phyloP scores from a whole-genome alignment of 306 rosid species.

The Ceratonia siliqua region DNA sequence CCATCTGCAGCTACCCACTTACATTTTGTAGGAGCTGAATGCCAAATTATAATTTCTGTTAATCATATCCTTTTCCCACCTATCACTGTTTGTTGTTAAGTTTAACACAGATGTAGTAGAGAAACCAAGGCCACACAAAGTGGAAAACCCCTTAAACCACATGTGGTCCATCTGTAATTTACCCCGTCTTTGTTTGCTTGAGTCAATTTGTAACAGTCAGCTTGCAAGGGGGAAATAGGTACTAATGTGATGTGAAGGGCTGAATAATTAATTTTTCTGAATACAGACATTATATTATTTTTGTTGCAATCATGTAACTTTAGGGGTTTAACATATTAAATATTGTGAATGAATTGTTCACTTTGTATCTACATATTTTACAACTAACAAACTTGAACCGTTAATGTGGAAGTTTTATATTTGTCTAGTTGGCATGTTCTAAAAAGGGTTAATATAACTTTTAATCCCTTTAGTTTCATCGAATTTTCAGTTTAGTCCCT shows the following conservation, averaged over 20 bases:
- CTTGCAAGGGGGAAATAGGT: slow-evolving; percentile 8
- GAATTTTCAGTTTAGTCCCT: no score
- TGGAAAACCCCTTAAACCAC: not conserved
- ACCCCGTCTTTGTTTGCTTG: not conserved
- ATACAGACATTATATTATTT: slow-evolving; percentile 13
- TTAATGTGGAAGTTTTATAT: not conserved
- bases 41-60: not conserved
- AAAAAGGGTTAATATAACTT: no score
- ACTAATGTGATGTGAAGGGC: not conserved
- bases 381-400: not conserved
- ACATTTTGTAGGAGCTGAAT: not conserved
- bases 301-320: slow-evolving; percentile 1
- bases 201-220: not conserved
- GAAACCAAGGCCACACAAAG: not conserved
- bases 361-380: slow-evolving; percentile 12
- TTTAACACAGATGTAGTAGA: not conserved
- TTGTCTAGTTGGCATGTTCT: not conserved
- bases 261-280: slow-evolving; percentile 6
- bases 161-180: not conserved
- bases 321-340: slow-evolving; percentile 4
- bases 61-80: not conserved
- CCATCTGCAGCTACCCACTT: not conserved
- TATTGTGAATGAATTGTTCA: slow-evolving; percentile 14
- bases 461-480: no score
- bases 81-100: not conserved